phyloP scores from a whole-genome alignment of 495 filamentous ascomycete genomes.

The Neurospora cerealis region DNA sequence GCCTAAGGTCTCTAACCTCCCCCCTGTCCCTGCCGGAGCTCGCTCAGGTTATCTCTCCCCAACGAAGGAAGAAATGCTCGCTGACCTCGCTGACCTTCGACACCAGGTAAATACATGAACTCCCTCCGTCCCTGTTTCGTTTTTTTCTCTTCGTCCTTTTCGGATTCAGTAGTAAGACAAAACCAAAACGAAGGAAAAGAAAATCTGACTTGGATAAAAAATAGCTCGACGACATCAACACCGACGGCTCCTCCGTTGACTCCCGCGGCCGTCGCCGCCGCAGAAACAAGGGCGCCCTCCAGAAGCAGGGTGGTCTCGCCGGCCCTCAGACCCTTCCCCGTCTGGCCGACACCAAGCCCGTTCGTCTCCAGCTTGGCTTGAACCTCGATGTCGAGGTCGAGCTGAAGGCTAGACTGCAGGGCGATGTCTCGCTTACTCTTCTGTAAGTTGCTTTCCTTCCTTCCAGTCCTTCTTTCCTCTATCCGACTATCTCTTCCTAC shows the following conservation, averaged over 20 bases:
- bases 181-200: not conserved
- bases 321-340: conserved; percentile 10
- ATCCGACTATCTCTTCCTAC: not conserved
- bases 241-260: conserved; percentile 17
- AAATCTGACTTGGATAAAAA: not conserved
- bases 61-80: conserved; percentile 15
- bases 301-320: conserved; percentile 1
- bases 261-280: conserved; percentile 18
- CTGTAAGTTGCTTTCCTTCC: conserved; percentile 18
- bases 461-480: not conserved
- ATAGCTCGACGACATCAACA: conserved; percentile 20
- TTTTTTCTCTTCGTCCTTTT: not conserved
- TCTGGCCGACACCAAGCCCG: conserved; percentile 24
- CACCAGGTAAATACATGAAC: conserved; percentile 14
- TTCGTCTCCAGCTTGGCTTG: conserved; percentile 22
- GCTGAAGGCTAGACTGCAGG: conserved; percentile 25
- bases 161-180: not conserved
- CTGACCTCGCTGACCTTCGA: conserved; percentile 18
- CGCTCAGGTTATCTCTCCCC: not conserved
- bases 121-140: not conserved
- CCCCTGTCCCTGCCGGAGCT: conserved; percentile 6
- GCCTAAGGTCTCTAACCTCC: conserved; percentile 17
- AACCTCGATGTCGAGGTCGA: conserved; percentile 28
- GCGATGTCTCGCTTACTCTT: conserved; percentile 25
- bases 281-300: conserved; percentile 13